phyloP scores from a whole-genome alignment of 2,329 filamentous ascomycete species.

The Trichoderma breve region DNA sequence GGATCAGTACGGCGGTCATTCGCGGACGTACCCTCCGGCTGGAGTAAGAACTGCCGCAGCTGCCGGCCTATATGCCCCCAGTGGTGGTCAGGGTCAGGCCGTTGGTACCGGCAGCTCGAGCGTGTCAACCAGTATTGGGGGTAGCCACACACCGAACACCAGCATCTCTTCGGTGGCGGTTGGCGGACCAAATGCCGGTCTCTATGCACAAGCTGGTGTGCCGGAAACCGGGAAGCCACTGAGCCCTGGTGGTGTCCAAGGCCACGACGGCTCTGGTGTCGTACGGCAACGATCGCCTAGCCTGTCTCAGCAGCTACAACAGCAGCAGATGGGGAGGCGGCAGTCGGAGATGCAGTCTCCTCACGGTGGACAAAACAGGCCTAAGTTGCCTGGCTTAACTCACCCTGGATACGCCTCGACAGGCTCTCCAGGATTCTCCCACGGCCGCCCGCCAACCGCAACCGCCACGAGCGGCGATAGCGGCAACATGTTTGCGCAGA shows the following conservation, averaged over 20 bases:
- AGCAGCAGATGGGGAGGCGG: constrained; percentile 57
- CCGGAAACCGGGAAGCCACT: constrained; percentile 86
- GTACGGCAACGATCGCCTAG: constrained; percentile 64
- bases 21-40: constrained; percentile 77
- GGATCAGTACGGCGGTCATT: constrained; percentile 57
- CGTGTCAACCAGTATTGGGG: constrained; percentile 41
- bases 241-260: constrained; percentile 59
- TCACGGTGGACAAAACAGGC: constrained; percentile 44
- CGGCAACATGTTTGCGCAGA: constrained; percentile 64
- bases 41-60: constrained; percentile 48
- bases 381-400: constrained; percentile 39
- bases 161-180: constrained; percentile 50
- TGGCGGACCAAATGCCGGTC: constrained; percentile 48
- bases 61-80: constrained; percentile 61
- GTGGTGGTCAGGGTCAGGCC: constrained; percentile 51
- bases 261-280: constrained; percentile 51
- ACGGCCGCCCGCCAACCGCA: constrained; percentile 45
- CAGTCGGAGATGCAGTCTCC: constrained; percentile 55
- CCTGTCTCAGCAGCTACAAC: constrained; percentile 63
- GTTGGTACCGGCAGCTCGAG: constrained; percentile 55
- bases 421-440: constrained; percentile 32
- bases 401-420: constrained; percentile 37
- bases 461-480: constrained; percentile 56
- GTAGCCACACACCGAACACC: constrained; percentile 47
- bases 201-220: constrained; percentile 71